A percentile compares a stretch with the other conserved stretches of the same genome.
phyloP scores from a whole-genome alignment of 768 basidiomycete genomes.

The Auricularia sp. region DNA sequence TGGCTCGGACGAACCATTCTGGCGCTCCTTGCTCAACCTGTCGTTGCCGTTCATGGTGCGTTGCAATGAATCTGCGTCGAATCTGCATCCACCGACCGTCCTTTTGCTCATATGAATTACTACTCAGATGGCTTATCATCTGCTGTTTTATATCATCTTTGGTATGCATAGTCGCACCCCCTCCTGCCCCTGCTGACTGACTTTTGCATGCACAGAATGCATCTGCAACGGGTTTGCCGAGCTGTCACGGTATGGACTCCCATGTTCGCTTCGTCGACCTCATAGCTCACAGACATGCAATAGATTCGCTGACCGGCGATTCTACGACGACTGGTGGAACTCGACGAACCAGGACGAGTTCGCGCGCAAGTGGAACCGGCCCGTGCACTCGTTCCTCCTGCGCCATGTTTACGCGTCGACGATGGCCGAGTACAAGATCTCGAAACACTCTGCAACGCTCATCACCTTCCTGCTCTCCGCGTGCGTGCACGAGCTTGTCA shows the following conservation, averaged over 20 bases:
- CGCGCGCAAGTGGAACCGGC: slow-evolving; percentile 97
- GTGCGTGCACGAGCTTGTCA: slow-evolving; percentile 86
- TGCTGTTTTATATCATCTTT: slow-evolving; percentile 81
- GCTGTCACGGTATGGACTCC: slow-evolving; percentile 52
- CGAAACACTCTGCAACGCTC: slow-evolving; percentile 76
- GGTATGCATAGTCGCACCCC: slow-evolving; percentile 28
- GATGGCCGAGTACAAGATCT: slow-evolving; percentile 65
- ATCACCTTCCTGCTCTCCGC: slow-evolving; percentile 89
- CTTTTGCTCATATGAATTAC: background rate
- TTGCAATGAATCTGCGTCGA: background rate
- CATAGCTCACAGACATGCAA: slow-evolving; percentile 27
- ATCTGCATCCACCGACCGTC: too few relatives aligned
- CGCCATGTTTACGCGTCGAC: slow-evolving; percentile 92
- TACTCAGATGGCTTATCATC: slow-evolving; percentile 56
- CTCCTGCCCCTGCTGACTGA: too few relatives aligned
- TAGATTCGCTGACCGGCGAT: slow-evolving; percentile 85
- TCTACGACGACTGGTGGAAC: slow-evolving; percentile 99
- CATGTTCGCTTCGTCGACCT: slow-evolving; percentile 5
- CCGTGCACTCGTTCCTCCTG: slow-evolving; percentile 86
- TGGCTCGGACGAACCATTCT: slow-evolving; percentile 56
- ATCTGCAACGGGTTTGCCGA: slow-evolving; percentile 96
- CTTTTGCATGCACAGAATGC: slow-evolving; percentile 49
- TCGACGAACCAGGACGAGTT: slow-evolving; percentile 96
- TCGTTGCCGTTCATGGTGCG: slow-evolving; percentile 79
- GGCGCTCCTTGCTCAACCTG: slow-evolving; percentile 71